phyloP scores from a whole-genome alignment of 2,329 filamentous ascomycete species.

The Talaromyces albobiverticillius region DNA sequence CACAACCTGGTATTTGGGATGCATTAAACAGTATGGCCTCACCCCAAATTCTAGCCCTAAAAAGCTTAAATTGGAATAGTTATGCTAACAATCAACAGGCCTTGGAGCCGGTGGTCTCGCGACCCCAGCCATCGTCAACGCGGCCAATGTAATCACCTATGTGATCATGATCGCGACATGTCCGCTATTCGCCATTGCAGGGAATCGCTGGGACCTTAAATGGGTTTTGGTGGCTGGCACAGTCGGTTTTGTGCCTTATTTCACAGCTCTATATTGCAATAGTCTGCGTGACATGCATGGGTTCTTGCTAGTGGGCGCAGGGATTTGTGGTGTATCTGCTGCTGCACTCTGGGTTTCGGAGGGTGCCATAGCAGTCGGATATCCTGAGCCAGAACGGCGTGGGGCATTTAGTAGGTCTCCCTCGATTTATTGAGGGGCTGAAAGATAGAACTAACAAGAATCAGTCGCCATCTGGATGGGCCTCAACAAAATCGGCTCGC shows the following conservation, averaged over 20 bases:
- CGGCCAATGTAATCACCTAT: conserved; percentile 43
- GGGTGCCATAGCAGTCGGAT: conserved; percentile 40
- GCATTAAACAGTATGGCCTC: conserved; percentile 30
- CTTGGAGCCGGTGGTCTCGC: conserved; percentile 31
- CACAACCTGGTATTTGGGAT: conserved; percentile 50
- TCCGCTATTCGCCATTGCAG: conserved; percentile 38
- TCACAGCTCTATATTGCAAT: conserved; percentile 44
- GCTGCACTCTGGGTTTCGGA: conserved; percentile 39
- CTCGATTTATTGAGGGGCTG: too few species aligned
- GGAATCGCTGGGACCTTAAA: conserved; percentile 38
- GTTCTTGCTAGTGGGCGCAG: conserved; percentile 45
- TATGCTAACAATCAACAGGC: neutral
- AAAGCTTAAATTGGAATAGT: neutral
- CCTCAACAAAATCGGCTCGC: conserved; percentile 50
- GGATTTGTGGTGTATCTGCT: conserved; percentile 40
- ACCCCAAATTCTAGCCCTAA: conserved; percentile 20
- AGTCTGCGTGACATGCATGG: conserved; percentile 45
- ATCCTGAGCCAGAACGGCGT: conserved; percentile 42
- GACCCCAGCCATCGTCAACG: conserved; percentile 37
- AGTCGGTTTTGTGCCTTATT: conserved; percentile 45
- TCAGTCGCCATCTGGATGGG: conserved; percentile 51
- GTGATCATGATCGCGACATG: conserved; percentile 49
- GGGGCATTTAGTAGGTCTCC: conserved; percentile 27
- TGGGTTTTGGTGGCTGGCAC: conserved; percentile 40
- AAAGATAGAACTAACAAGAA: neutral